Evolutionary conservation across 2,329 filamentous ascomycete genomes (phyloP).

Genomic region (Diaporthe destruens): DNA sequence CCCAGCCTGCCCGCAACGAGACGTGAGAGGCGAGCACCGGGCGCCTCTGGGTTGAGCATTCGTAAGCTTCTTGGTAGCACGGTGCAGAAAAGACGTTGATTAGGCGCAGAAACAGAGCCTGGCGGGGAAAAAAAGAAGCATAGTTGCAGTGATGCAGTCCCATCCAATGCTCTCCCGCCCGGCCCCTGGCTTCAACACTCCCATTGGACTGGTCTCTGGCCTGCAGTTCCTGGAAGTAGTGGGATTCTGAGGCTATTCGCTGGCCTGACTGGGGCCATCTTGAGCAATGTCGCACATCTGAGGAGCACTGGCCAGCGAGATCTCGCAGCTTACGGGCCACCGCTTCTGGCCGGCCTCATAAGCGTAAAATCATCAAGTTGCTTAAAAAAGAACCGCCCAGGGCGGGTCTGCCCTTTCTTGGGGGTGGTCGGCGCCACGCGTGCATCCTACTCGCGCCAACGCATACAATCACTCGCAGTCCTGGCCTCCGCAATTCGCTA

Average conservation of each 20-base stretch:
- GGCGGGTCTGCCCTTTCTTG: slow-evolving; percentile 23
- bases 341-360: slow-evolving; percentile 35
- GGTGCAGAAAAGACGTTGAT: slow-evolving; percentile 37
- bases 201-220: slow-evolving; percentile 38
- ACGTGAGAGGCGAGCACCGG: slow-evolving; percentile 38
- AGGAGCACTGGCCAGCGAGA: slow-evolving; percentile 38
- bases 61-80: slow-evolving; percentile 31
- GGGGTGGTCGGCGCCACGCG: slow-evolving; percentile 26
- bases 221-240: slow-evolving; percentile 31
- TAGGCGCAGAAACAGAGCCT: slow-evolving; percentile 40
- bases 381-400: slow-evolving; percentile 38
- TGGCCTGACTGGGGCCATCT: slow-evolving; percentile 31
- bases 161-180: slow-evolving; percentile 34
- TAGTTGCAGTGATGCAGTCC: slow-evolving; percentile 16
- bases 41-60: slow-evolving; percentile 32
- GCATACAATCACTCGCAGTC: slow-evolving; percentile 13
- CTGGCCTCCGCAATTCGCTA: slow-evolving; percentile 2
- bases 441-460: slow-evolving; percentile 17
- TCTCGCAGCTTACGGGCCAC: slow-evolving; percentile 39
- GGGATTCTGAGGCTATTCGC: slow-evolving; percentile 32
- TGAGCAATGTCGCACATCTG: slow-evolving; percentile 35
- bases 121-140: slow-evolving; percentile 31
- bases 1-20: slow-evolving; percentile 14
- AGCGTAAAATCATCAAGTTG: slow-evolving; percentile 37
- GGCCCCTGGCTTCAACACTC: slow-evolving; percentile 4